A percentile compares a stretch with the other conserved stretches of the same genome.
phyloP scores from a whole-genome alignment of 2,329 filamentous ascomycete genomes.

The Xylaria sp. region DNA sequence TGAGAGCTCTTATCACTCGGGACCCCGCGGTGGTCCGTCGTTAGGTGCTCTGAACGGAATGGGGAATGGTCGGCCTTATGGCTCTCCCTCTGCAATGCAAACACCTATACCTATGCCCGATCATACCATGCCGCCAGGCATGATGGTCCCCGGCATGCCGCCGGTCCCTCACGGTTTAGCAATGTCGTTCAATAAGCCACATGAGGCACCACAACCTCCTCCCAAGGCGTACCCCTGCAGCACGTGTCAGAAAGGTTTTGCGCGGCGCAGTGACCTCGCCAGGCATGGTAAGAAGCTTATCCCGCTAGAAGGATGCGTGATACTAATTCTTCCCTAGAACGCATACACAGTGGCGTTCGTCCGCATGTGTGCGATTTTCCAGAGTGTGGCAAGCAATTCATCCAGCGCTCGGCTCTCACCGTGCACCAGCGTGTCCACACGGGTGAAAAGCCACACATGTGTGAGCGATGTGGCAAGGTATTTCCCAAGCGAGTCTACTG shows the following conservation, averaged over 20 bases:
- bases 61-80: constrained; percentile 49
- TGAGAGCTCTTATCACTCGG: constrained; percentile 60
- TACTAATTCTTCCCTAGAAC: constrained; percentile 62
- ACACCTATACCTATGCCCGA: constrained; percentile 50
- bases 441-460: constrained; percentile 97
- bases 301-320: not conserved
- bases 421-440: constrained; percentile 96
- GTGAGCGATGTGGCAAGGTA: constrained; percentile 95
- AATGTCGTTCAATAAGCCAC: constrained; percentile 44
- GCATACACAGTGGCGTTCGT: constrained; percentile 88
- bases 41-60: constrained; percentile 45
- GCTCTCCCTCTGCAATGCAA: constrained; percentile 57
- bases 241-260: constrained; percentile 89
- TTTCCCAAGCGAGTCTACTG: constrained; percentile 30
- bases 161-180: constrained; percentile 37
- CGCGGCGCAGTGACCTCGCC: constrained; percentile 88
- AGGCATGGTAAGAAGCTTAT: constrained; percentile 74
- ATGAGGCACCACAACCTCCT: constrained; percentile 43
- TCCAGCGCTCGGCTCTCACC: constrained; percentile 92
- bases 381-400: constrained; percentile 93
- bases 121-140: constrained; percentile 33
- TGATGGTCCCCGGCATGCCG: constrained; percentile 49
- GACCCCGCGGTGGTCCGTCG: constrained; percentile 37
- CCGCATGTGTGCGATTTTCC: constrained; percentile 92
- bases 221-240: constrained; percentile 82